phyloP scores from a whole-genome alignment of 1,284 basidiomycete species.

The Lentinula novae-zelandiae region DNA sequence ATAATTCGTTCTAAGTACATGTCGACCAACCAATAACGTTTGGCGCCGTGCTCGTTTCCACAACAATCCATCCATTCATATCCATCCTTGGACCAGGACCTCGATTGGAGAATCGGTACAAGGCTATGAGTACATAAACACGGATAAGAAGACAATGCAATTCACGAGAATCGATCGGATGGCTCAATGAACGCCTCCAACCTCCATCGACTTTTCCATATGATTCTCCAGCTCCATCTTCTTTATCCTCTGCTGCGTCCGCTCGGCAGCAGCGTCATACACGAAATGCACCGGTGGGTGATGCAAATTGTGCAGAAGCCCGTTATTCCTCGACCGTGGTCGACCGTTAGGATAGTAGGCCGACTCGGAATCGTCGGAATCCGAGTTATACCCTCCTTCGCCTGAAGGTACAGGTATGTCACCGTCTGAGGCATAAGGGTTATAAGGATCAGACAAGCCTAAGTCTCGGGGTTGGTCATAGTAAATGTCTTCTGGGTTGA shows the following conservation, averaged over 20 bases:
- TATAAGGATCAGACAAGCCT: conserved; percentile 7
- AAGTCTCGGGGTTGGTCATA: not conserved
- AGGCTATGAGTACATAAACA: not conserved
- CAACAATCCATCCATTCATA: not conserved
- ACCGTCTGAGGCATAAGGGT: conserved; percentile 6
- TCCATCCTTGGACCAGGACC: no score
- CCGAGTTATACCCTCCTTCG: not conserved
- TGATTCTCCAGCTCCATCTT: conserved; percentile 23
- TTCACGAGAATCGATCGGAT: not conserved
- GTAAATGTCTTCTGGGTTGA: conserved; percentile 5
- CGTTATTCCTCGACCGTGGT: conserved; percentile 2
- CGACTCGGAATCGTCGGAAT: not conserved
- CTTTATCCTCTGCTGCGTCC: conserved; percentile 56
- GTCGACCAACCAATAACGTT: not conserved
- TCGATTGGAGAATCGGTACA: no score
- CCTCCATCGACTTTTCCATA: not conserved
- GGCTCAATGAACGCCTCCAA: conserved; percentile 2
- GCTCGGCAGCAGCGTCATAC: conserved; percentile 79
- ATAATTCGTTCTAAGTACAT: not conserved
- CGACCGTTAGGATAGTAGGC: conserved; percentile 5
- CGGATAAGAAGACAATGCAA: not conserved
- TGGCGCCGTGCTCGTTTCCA: not conserved
- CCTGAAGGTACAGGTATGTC: not conserved
- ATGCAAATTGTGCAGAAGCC: conserved; percentile 5
- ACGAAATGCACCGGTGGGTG: conserved; percentile 56